Evolutionary conservation across 2,329 filamentous ascomycete genomes (phyloP), one percentile per base, ranked within the genome.

Genomic region (Xylaria sp.): DNA sequence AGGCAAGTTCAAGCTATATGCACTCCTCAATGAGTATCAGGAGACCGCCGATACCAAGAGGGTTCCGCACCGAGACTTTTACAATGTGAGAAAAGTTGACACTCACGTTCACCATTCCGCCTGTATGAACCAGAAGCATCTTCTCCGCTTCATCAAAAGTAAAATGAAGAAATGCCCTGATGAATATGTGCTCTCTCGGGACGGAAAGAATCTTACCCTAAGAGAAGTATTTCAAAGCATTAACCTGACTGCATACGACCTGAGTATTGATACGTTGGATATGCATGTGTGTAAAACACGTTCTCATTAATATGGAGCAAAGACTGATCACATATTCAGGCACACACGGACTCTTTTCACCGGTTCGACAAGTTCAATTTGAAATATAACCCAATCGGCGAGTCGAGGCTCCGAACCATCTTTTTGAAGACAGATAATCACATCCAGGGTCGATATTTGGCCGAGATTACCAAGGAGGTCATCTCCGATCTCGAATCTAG

Each of bases 361-460:
- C 93, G 96, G 4, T 99, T 99, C 78, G 96, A 99, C 84, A 99
- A 99, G 80, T 99, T 99, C 86, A 99, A 99, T 78, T 84, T 99
- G 65, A 99, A 99, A 79, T 99, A 99, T 79, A 99, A 99, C 74
- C 96, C 96, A 0, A 90, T 99, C 69, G 96, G 96, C 58, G 96
- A 99, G 81, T 98, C 96, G 50, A 90, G 96, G 63, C 83, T 99
- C 65, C 90, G 96, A 76, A 97, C 96, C n/a, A 99, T 99, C 74
- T 99, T 99, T 79, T 84, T 99, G 63, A 99, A 99, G 83, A 99
- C 96, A 10, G 96, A 99, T 81, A 99, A 99, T 78, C 95, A 94
- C 79, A 97, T 99, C 77, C 90, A 97, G 72, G 96, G 96, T 41
- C 91, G 95, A 58, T 99, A 99, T 78, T 84, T 99, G 50, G 96